Evolutionary conservation across 805 yeast species (phyloP).

Genomic region (Wickerhamiella slavikovae): DNA sequence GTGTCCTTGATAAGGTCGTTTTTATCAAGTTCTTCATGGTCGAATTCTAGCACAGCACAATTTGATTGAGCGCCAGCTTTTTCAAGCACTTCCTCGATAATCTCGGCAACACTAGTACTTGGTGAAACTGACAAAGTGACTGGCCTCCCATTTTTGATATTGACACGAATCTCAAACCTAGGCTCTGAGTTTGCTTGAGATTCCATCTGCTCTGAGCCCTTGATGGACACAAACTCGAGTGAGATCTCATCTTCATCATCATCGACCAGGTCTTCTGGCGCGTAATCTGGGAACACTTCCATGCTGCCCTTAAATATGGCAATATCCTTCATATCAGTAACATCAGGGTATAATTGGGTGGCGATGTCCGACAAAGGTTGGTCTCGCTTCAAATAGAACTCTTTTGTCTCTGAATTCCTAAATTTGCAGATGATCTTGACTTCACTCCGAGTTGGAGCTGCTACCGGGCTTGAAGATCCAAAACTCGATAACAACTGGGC

Average conservation of each 20-base stretch:
- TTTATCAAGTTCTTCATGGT: neutral
- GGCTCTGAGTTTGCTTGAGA: neutral
- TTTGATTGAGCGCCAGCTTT: neutral
- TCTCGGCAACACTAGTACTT: neutral
- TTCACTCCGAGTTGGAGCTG: no score
- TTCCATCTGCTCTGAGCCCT: neutral
- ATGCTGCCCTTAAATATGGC: neutral
- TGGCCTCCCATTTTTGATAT: neutral
- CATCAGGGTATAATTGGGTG: no score
- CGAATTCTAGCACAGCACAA: neutral
- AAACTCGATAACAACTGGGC: no score
- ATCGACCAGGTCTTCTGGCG: neutral
- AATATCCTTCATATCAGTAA: neutral
- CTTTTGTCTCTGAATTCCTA: no score
- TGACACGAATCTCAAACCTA: neutral
- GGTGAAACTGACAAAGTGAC: neutral
- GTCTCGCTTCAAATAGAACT: no score
- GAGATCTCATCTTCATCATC: neutral
- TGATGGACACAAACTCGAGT: neutral
- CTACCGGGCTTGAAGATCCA: no score
- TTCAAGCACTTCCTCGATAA: neutral
- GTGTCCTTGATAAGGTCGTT: neutral
- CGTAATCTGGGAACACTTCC: neutral
- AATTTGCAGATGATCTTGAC: no score
- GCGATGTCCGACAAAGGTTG: no score